Conservation (phyloP, 345 rosid species). For the Eutrema japonicum region DNA sequence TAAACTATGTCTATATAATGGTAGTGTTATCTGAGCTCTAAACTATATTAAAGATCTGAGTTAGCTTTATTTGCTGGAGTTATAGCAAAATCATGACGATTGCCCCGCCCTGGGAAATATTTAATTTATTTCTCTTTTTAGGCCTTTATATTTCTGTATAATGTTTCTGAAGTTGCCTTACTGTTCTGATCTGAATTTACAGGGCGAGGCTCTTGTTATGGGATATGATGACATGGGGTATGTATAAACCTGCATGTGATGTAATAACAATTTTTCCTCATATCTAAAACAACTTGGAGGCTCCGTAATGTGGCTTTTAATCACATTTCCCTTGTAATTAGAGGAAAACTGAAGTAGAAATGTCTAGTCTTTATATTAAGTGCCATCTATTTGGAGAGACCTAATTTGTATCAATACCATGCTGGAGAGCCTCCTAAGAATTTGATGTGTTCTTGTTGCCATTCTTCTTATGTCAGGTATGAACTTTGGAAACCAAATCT, state of each 20-base stretch:
- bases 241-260: constrained; percentile 39
- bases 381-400: constrained; percentile 24
- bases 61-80: constrained; percentile 8
- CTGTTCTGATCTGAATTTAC: constrained; percentile 44
- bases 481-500: constrained; percentile 99
- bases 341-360: background rate
- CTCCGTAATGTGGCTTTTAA: constrained; percentile 23
- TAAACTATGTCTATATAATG: background rate
- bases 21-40: background rate
- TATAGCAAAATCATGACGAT: background rate
- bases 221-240: constrained; percentile 99
- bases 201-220: constrained; percentile 99
- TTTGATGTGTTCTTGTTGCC: constrained; percentile 31
- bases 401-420: constrained; percentile 17
- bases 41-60: background rate
- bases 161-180: constrained; percentile 25
- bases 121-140: background rate
- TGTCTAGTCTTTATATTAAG: background rate
- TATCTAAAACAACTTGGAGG: constrained; percentile 11
- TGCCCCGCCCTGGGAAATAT: background rate
- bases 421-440: constrained; percentile 5
- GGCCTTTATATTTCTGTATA: background rate
- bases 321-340: constrained; percentile 3
- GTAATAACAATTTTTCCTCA: background rate
- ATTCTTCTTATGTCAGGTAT: constrained; percentile 54